Evolutionary conservation across 176 grass and related monocot genomes (phyloP), one percentile per base, ranked within the genome.

Genomic region (Paspalum notatum): DNA sequence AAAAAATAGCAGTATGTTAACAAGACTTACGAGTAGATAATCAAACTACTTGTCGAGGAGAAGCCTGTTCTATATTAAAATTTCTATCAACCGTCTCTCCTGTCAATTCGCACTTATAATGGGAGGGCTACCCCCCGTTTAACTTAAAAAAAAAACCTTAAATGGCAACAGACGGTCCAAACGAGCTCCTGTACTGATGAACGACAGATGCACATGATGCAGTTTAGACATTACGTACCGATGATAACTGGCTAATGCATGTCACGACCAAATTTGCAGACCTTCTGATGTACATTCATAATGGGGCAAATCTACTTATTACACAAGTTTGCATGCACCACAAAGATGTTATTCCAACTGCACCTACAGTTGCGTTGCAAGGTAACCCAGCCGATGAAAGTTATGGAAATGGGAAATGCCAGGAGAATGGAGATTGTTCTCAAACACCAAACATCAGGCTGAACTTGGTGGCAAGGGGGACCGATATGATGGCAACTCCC

Each of bases 401-500:
- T 12, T 42, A 61, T 65, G 37, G 13, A 51, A 71, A 72, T 62
- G 24, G 48, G 16, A 38, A 65, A 78, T 58, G 41, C 14, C 8
- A 32, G 22, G 60, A 26, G 2, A 21, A 14, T 40, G 37, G 17
- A 55, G 56, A 71, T 76, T 52, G 2, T 40, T 42, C 78, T 97
- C 84, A 97, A 83, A 89, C 75, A 89, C 68, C 81, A 85, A 82
- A 97, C 76, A 89, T 77, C 55, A 87, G 15, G 73, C 84, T 83
- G 45, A 81, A 93, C 52, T 93, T 93, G 63, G 82, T 85, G 46
- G 86, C 84, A 12, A 91, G 83, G 69, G 94, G 94, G 68, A 86
- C 32, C 5, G 87, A 74, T 78, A 97, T 80, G 59, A 97, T 91
- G 73, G 71, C 75, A 68, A 82, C 80, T 22, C 83, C 53, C n/a